Base-by-base conservation (phyloP, 2,329 filamentous ascomycete species). In the Aspergillus sp. region DNA sequence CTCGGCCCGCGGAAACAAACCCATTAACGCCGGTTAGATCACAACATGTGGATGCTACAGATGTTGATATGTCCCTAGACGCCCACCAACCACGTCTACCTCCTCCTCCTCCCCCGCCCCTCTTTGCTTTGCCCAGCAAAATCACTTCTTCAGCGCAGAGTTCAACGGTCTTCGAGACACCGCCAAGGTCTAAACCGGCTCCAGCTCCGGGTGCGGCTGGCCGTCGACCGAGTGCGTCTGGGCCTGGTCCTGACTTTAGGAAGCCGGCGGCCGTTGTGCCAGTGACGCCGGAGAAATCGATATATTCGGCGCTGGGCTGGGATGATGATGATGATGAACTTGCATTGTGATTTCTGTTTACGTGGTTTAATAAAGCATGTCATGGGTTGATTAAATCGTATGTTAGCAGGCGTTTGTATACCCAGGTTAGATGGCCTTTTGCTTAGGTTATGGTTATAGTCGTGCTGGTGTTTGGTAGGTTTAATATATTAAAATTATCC, bases 271-370 rank as follows among this genome's bases (percentile, higher is more conserved):
- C 11, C 0, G 50, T 51, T 43, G 60, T 69, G 39, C 70, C 71
- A 2, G 66, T 68, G 18, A 75, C 70, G 7, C 70, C 68, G 17
- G 71, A 73, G 53, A 73, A 73, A 50, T 64, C 76, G 8, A 75
- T 79, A 43, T 79, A 79, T 55, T 74, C 74, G 57, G 67, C 72
- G 45, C 58, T 80, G 49, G 77, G 77, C 51, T 80, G 77, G 77
- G 72, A 77, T 59, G 73, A 77, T 58, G 73, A 77, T 56, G 74
- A 76, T 54, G 73, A 36, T n/a, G 34, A 77, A 55, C 54, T 64
- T 58, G 57, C 50, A 34, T 53, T 61, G 52, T 63, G 54, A 57
- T 32, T 38, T 55, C 47, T 36, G 48, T 17, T 38, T 52, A 24
- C 49, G 34, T 39, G 5, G 18, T 9, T 41, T 24, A 30, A 12